Evolutionary conservation across 2,329 filamentous ascomycete genomes (phyloP).

Genomic region (Colletotrichum musicola): DNA sequence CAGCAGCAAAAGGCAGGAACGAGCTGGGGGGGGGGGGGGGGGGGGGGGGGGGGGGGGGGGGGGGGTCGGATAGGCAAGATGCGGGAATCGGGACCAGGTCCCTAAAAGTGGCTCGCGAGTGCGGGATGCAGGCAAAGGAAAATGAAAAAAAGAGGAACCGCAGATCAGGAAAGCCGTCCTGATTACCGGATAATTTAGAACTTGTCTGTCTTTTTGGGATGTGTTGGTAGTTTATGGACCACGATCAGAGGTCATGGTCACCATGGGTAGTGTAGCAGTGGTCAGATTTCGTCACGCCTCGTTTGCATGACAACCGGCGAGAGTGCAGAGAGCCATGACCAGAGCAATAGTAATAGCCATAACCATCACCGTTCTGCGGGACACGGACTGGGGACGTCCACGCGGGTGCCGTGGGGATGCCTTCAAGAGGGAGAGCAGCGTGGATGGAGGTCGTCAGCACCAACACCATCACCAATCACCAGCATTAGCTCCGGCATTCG

Average conservation of each 20-base stretch:
- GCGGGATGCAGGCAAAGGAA: conserved; percentile 9
- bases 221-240: too few relatives aligned
- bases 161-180: conserved; percentile 5
- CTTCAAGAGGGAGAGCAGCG: background rate
- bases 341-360: background rate
- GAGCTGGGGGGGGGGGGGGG: background rate
- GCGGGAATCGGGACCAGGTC: background rate
- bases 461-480: background rate
- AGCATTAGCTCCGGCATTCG: conserved; percentile 1
- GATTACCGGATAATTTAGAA: conserved; percentile 4
- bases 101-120: conserved; percentile 27
- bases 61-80: background rate
- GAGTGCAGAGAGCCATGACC: conserved; percentile 5
- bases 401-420: background rate
- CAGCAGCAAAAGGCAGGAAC: background rate
- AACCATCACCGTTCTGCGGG: background rate
- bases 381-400: conserved; percentile 19
- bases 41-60: too few relatives aligned
- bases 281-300: conserved; percentile 12
- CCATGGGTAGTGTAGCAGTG: background rate
- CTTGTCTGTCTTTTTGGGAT: conserved; percentile 18
- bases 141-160: background rate
- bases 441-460: background rate
- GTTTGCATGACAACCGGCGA: conserved; percentile 17
- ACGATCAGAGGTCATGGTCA: too few relatives aligned